Base-by-base conservation (phyloP, 2,329 filamentous ascomycete species). In the Sclerotinia sclerotiorum region DNA sequence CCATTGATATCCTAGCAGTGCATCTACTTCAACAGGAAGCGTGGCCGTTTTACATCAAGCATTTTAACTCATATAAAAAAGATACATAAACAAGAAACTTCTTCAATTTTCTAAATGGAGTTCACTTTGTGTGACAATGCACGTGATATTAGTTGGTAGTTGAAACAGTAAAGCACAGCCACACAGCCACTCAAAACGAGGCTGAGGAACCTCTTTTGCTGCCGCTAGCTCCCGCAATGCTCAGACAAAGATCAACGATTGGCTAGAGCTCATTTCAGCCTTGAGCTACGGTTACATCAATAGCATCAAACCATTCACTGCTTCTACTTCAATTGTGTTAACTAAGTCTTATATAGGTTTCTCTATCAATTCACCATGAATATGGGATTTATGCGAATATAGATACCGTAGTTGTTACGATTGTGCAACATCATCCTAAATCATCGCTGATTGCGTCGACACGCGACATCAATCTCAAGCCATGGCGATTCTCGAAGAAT, bases 401-500 rank as follows among this genome's bases (percentile, higher is more conserved):
- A 63, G 24, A 63, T 24, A 39, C 17, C 11, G 51, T 51, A 63
- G 32, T 5, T 4, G 46, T 24, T 15, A 39, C 32, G 29, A 2
- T 39, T 39, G 46, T 35, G 46, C 8, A n/a, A 27, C 46, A 17
- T 5, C 39, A 5, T 27, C 32, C 21, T 35, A 13, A 48, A 29
- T 32, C 44, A 21, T 49, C 46, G 15, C 32, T 39, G 3, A 29
- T 21, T 39, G 13, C 39, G 7, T 49, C 52, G 5, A 32, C 24
- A 48, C 42, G 63, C 44, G 27, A 52, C 46, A 42, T 21, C 24
- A 24, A 54, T 35, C 58, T 49, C 21, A 62, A 49, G 46, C 35
- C 64, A 92, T 91, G 80, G 83, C 88, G 49, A 84, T 90, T 55
- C 80, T 91, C 29, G 82, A 87, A 72, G 83, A 90, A 72, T 95